Base-by-base conservation (phyloP, 495 filamentous ascomycete species). In the Neurospora sp. region DNA sequence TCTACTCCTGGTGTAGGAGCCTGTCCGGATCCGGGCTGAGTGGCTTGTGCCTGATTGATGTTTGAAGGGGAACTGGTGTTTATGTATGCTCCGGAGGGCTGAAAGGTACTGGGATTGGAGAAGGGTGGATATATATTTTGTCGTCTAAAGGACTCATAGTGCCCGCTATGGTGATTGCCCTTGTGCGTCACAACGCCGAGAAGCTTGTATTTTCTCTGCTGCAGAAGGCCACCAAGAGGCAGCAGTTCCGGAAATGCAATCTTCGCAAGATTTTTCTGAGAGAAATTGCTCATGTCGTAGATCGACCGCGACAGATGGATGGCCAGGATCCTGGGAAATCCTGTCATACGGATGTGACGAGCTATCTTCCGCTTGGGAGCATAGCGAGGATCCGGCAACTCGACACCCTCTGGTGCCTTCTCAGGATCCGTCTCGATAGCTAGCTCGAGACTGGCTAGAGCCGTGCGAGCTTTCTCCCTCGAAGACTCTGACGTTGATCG, bases 91-190 rank as follows among this genome's bases (percentile, higher is more conserved):
- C 89, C 91, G 9, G 90, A 90, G 8, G 87, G 84, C 66, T 91
- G 90, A 81, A 94, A 93, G 0, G 88, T 87, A 78, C 91, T 89
- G 0, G 93, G 92, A 1, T 93, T 98, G 0, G 93, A 93, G 76
- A 89, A 98, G 0, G 94, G 93, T 2, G 89, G 84, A 69, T 81
- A 81, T 70, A 86, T 79, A 72, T 90, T 89, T 80, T 98, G 97
- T n/a, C 96, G 88, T 39, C 96, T 88, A 82, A 98, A 98, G 2
- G 94, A 93, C 80, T 99, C 96, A 81, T 99, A 99, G 80, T 99
- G 96, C 2, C 96, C 96, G 73, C 93, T 97, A 76, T 97, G 90
- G 82, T 99, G 96, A 73, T 92, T 96, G 23, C 96, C 96, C 78
- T 97, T 97, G 79, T 99, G 96, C 38, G 92, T 96, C 69, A 99